Evolutionary conservation across 306 rosid species (phyloP), one percentile per base, ranked within the genome.

Genomic region (Inga oerstediana): DNA sequence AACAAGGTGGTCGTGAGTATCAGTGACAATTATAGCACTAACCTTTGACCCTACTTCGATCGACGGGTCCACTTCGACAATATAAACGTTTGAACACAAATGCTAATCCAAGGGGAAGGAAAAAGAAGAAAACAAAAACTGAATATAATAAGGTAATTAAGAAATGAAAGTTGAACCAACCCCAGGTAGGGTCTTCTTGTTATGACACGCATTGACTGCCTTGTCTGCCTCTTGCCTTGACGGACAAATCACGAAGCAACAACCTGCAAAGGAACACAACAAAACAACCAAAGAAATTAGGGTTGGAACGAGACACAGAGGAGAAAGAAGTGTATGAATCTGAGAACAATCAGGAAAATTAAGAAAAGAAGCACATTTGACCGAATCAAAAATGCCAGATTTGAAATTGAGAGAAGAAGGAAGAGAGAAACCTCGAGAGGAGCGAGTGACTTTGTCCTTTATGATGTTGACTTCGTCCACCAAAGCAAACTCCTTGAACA

Each of bases 401-500:
- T 69, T 62, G 78, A 82, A 82, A 34, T 35, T 39, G 61, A 73
- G 22, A 73, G 72, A 74, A 48, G 39, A 49, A 39, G 43, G 43
- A 39, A 39, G 32, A 46, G 14, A 27, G 19, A 41, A 74, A 96
- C 98, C 99, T 94, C 99, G 86, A 4, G 99, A 97, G 77, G 95
- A 91, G 74, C 97, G 97, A 45, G 97, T 97, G 32, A 88, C 82
- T 85, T 92, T 97, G 91, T 97, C 99, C 85, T 92, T 97, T 94
- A 97, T 97, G 90, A 97, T 86, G 93, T 94, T 97, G 97, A 97
- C 97, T 84, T 97, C 94, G 82, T 97, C 98, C 30, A 97, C 97
- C 81, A 97, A 75, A 6, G 97, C 92, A 80, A 94, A 91, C 84
- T 97, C 98, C 73, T 91, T 75, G 91, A 97, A 94, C 99, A 94